Conservation (phyloP, 345 rosid species). For the Alliaria petiolata region DNA sequence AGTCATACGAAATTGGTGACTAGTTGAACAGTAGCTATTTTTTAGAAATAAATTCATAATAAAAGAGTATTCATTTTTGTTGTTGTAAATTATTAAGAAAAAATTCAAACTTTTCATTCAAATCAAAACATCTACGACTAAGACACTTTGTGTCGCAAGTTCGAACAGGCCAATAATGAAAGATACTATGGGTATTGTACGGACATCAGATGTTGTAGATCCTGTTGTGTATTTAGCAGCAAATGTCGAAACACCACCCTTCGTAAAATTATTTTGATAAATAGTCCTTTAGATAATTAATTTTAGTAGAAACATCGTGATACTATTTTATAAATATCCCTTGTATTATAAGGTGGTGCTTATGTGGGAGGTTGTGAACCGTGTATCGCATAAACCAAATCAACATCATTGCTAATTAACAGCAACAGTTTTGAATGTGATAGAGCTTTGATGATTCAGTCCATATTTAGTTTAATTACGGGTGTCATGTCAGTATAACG, state of each 20-base stretch:
- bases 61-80: neutral
- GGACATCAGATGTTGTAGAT: slow-evolving; percentile 6
- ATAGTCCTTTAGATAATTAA: neutral
- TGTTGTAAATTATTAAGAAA: neutral
- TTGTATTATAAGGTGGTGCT: neutral
- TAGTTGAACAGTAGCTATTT: neutral
- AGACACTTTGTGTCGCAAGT: slow-evolving; percentile 22
- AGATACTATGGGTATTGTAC: slow-evolving; percentile 4
- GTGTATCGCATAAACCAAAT: neutral
- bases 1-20: neutral
- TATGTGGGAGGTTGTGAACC: slow-evolving; percentile 7
- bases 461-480: neutral
- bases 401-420: slow-evolving; percentile 13
- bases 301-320: neutral
- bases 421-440: slow-evolving; percentile 14
- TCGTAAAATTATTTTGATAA: neutral
- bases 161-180: slow-evolving; percentile 4
- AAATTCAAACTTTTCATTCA: neutral
- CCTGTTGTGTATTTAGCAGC: slow-evolving; percentile 19
- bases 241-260: neutral
- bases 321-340: neutral
- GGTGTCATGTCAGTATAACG: neutral
- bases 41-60: neutral
- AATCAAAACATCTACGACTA: neutral
- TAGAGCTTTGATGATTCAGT: slow-evolving; percentile 15